phyloP scores from a whole-genome alignment of 306 rosid genomes.

The Sophora flavescens region DNA sequence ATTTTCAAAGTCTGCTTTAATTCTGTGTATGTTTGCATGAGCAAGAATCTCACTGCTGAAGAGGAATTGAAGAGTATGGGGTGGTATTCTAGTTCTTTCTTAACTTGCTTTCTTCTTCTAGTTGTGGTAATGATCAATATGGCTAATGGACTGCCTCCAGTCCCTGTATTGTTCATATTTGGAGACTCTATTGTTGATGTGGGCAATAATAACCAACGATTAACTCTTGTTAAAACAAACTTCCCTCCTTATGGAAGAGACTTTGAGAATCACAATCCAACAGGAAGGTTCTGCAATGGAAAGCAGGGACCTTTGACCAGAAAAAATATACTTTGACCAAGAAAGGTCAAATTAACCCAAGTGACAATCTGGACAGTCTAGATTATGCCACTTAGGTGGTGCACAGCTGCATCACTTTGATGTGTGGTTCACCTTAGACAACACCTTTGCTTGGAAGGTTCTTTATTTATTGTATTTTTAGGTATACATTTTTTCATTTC shows the following conservation, averaged over 20 bases:
- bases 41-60: slow-evolving; percentile 34
- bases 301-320: no score
- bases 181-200: slow-evolving; percentile 78
- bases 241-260: slow-evolving; percentile 84
- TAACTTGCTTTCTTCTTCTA: slow-evolving; percentile 43
- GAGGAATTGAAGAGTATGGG: slow-evolving; percentile 45
- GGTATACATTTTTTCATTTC: no score
- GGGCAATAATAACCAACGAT: slow-evolving; percentile 66
- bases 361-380: no score
- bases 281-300: slow-evolving; percentile 83
- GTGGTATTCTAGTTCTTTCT: slow-evolving; percentile 33
- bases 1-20: slow-evolving; percentile 15
- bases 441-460: no score
- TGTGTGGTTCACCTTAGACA: no score
- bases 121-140: slow-evolving; percentile 34
- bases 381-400: no score
- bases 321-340: no score
- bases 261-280: slow-evolving; percentile 56
- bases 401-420: no score
- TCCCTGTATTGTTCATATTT: slow-evolving; percentile 80
- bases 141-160: slow-evolving; percentile 61
- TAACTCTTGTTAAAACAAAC: slow-evolving; percentile 61
- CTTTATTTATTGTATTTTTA: no score
- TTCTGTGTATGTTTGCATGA: not conserved
- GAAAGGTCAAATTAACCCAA: no score